phyloP scores from a whole-genome alignment of 2,329 filamentous ascomycete genomes.

The Bipolaris victoriae region DNA sequence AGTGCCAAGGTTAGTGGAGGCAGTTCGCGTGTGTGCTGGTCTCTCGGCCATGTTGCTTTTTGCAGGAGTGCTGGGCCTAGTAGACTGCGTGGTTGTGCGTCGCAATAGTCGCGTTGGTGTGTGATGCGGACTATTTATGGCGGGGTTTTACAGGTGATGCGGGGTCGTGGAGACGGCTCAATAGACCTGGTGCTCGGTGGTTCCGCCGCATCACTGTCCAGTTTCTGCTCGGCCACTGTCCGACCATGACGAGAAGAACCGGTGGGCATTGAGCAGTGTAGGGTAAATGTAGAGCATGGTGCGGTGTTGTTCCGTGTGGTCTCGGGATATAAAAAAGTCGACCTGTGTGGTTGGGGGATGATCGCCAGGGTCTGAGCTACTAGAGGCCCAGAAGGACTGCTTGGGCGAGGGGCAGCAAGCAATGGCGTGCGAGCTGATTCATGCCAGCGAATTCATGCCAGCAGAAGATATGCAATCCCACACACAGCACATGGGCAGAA shows the following conservation, averaged over 20 bases:
- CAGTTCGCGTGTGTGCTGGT: slow-evolving; percentile 43
- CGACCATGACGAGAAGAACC: slow-evolving; percentile 6
- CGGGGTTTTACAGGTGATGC: slow-evolving; percentile 27
- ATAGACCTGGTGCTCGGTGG: slow-evolving; percentile 24
- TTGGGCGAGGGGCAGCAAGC: slow-evolving; percentile 2
- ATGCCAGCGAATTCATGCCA: background rate
- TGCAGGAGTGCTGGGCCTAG: slow-evolving; percentile 2
- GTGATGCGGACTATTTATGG: slow-evolving; percentile 17
- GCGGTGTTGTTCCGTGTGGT: slow-evolving; percentile 2
- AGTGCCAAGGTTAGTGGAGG: slow-evolving; percentile 49
- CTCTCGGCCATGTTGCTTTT: slow-evolving; percentile 46
- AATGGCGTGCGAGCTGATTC: slow-evolving; percentile 8
- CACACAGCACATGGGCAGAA: background rate
- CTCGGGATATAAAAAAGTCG: background rate
- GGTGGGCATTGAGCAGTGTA: background rate
- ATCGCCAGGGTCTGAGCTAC: slow-evolving; percentile 17
- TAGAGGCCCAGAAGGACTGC: slow-evolving; percentile 3
- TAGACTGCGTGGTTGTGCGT: background rate
- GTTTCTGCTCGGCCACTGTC: slow-evolving; percentile 4
- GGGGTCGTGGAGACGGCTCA: slow-evolving; percentile 26
- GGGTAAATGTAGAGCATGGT: background rate
- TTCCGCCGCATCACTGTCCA: slow-evolving; percentile 18
- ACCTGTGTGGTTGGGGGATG: background rate
- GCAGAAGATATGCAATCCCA: too few relatives aligned
- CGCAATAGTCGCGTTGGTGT: background rate